These are phyloP conservation scores for Trichoderma harzianum DNA, from an alignment of 2,329 filamentous ascomycete genomes.

Conservation along the genomic window DNA sequence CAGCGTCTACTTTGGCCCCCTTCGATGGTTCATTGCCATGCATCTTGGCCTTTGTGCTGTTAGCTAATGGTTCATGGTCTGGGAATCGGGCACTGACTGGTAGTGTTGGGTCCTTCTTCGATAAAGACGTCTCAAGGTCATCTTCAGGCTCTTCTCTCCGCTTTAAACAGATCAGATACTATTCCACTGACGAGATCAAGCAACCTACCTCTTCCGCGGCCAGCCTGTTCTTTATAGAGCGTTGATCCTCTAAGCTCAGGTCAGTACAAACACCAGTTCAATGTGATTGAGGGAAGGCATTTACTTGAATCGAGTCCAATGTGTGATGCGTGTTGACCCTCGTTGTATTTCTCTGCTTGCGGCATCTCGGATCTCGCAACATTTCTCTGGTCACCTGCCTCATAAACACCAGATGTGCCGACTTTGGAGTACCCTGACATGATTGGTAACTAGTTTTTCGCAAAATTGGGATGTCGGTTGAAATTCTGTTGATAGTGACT, in stretches of 20 bases:
- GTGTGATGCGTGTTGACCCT: conserved; percentile 70
- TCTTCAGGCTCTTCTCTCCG: conserved; percentile 44
- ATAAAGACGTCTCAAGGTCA: conserved; percentile 37
- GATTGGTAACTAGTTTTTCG: conserved; percentile 13
- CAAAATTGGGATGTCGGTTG: neutral
- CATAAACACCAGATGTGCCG: conserved; percentile 64
- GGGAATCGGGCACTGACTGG: conserved; percentile 40
- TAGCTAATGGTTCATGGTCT: neutral
- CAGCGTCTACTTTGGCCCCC: conserved; percentile 68
- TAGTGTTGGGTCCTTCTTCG: conserved; percentile 59
- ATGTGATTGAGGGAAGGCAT: conserved; percentile 22
- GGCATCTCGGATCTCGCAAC: conserved; percentile 49
- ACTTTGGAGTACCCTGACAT: conserved; percentile 58
- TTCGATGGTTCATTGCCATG: conserved; percentile 72
- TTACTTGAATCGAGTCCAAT: conserved; percentile 67
- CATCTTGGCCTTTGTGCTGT: conserved; percentile 47
- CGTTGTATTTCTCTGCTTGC: conserved; percentile 60
- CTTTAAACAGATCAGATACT: conserved; percentile 23
- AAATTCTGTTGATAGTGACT: neutral
- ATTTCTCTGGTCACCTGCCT: conserved; percentile 74
- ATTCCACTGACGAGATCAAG: neutral
- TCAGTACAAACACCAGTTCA: conserved; percentile 20
- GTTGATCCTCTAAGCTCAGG: conserved; percentile 58
- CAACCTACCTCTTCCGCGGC: conserved; percentile 57
- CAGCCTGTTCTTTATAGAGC: conserved; percentile 68